Evolutionary conservation across 345 rosid species (phyloP), one percentile per base, ranked within the genome.

Genomic region (Citropsis articulata): DNA sequence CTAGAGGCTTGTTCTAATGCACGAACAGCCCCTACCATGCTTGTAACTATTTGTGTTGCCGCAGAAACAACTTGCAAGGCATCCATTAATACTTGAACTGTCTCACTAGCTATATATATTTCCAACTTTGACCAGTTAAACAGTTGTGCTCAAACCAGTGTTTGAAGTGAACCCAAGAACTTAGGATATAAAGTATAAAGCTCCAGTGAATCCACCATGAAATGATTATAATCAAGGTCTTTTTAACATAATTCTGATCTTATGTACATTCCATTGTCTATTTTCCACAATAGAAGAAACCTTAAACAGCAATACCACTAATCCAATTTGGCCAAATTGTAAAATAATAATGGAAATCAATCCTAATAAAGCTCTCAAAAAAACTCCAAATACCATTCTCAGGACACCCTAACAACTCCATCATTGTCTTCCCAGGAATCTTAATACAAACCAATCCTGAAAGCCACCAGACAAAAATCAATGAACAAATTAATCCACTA

Each of bases 1-100:
- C 83, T 77, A 53, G 45, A 72, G 75, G 85, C 85, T 45, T 62
- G 69, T 57, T 84, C 82, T 57, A 81, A 64, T 31, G 84, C 86
- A 69, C 67, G 64, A 28, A 84, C 78, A 78, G 78, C 77, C 69
- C 84, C 87, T 0, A 79, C 57, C 87, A 79, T 84, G 36, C 79
- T 33, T 27, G 84, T 76, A 62, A 81, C 35, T 72, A 76, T 81
- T 56, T 79, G 57, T 61, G 77, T 69, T 33, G 87, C 81, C 0
- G 84, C 27, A 63, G 77, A 25, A 75, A 81, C 75, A 68, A 71
- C 81, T 67, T 84, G 84, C 73, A 84, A 69, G 27, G 81, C 75
- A 78, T 84, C 83, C 84, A 79, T 84, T 14, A 66, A 25, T 55
- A 57, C 68, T 45, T 55, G 31, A 71, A 70, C 72, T 55, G 50